Percentiles rank a stretch among this genome's conserved stretches.
These are phyloP conservation scores for Pseudohyphozyma bogoriensis DNA, from an alignment of 768 basidiomycete species.

Conservation along the genomic window DNA sequence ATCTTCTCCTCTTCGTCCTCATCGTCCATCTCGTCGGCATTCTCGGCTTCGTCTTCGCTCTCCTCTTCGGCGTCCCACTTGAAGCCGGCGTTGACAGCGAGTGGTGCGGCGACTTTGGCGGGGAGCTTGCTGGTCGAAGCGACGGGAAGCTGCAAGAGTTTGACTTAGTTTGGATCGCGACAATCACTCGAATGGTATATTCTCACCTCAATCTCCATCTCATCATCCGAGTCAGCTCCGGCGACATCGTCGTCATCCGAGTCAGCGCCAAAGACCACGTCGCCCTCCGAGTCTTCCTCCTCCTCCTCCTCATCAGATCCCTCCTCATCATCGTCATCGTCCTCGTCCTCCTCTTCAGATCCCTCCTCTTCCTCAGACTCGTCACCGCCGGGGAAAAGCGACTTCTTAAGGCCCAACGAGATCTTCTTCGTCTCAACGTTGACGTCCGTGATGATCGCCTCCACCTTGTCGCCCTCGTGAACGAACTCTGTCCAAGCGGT, in stretches of 20 bases:
- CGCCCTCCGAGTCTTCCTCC: constrained; percentile 22
- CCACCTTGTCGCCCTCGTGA: constrained; percentile 75
- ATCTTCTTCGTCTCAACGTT: constrained; percentile 71
- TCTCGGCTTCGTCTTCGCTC: constrained; percentile 35
- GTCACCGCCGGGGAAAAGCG: constrained; percentile 42
- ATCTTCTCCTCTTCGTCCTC: constrained; percentile 50
- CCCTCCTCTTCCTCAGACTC: constrained; percentile 34
- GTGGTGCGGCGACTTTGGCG: constrained; percentile 13
- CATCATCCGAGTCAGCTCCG: constrained; percentile 35
- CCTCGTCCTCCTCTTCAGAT: constrained; percentile 22
- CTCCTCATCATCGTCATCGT: constrained; percentile 36
- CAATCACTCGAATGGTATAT: background rate
- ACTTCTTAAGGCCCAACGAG: constrained; percentile 73
- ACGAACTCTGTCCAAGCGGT: constrained; percentile 66
- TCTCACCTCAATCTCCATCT: constrained; percentile 13
- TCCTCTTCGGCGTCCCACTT: constrained; percentile 31
- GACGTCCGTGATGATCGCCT: constrained; percentile 61
- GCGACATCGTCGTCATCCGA: constrained; percentile 35
- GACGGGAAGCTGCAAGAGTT: constrained; percentile 12
- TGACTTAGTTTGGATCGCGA: background rate
- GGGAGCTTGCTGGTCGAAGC: constrained; percentile 28
- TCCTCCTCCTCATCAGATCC: constrained; percentile 32
- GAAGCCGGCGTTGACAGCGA: constrained; percentile 25
- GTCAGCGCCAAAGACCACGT: constrained; percentile 28
- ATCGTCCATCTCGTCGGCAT: constrained; percentile 43